Base-by-base conservation (phyloP, 2,329 filamentous ascomycete genomes). In the Huntiella bhutanensis region DNA sequence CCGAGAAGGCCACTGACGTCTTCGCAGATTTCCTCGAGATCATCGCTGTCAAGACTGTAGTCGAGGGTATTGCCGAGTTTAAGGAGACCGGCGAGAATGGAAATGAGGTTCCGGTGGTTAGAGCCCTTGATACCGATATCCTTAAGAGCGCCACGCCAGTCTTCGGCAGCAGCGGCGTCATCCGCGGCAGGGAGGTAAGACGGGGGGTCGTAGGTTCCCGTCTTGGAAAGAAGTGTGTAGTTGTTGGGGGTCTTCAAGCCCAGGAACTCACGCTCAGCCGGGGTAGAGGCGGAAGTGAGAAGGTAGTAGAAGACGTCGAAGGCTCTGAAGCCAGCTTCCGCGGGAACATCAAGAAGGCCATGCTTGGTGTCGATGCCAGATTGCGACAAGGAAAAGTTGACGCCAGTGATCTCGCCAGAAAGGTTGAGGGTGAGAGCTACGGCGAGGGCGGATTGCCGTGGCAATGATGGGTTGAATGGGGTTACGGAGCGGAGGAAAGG, bases 271-370 rank as follows among this genome's bases (percentile, higher is more conserved):
- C 85, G 72, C 63, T 98, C 91, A 1, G 85, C 80, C 3, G 81
- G 77, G 1, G 84, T 91, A 0, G 91, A 93, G 1, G 83, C 82
- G n/a, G 82, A 86, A 0, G 87, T 92, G 37, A 96, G 70, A 1
- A 98, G 75, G 56, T 95, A 96, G 64, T 98, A 96, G 58, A 98
- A 96, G 43, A 93, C 91, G 57, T 98, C 88, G 55, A 98, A 98
- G 3, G 88, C 91, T 52, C 91, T 79, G 61, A 85, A 85, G 10
- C 91, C 91, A 5, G 76, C 58, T 57, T 94, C 77, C 0, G 77
- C 62, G 0, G 91, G 83, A 12, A 98, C 75, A 48, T 82, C 77
- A 12, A 95, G 67, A 8, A 98, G 68, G 37, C 88, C 91, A 51
- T 76, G 76, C 15, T 70, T 64, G 0, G 86, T 91, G 58, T 98